Evolutionary conservation across 176 grass and related monocot species (phyloP), one percentile per base, ranked within the genome.

Genomic region (Tillandsia leiboldiana): DNA sequence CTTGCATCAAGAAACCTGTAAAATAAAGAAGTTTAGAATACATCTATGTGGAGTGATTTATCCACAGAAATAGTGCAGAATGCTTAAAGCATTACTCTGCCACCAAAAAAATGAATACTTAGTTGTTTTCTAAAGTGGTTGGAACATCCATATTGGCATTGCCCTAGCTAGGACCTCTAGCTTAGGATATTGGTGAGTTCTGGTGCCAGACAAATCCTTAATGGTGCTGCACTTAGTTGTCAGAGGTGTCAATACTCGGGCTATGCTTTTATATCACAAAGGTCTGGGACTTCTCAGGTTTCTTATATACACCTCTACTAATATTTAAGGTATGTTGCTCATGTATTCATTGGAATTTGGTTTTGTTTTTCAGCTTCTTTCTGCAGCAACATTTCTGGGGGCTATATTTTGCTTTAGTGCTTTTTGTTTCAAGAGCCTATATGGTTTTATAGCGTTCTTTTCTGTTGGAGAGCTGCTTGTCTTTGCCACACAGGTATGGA

Each of bases 361-460:
- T 42, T 29, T 67, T 72, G 69, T 59, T 20, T 14, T 77, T 78
- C 73, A 99, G 94, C 82, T 99, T 87, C 86, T 99, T 72, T 87
- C 94, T 82, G 80, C 74, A 14, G 87, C 89, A 14, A 99, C 94
- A 64, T 88, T 99, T 83, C 14, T 99, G 0, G 94, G 94, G 72
- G 94, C 87, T 51, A 82, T 93, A 87, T 99, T 90, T 85, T 99
- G 94, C 83, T 99, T 99, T 54, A 42, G 84, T 28, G 87, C 94
- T 47, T 99, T 99, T 82, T 99, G 94, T 80, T 99, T 99, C 82
- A 93, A 79, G 81, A 99, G 89, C 83, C 94, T 99, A 22, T 99
- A 88, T 71, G 94, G 94, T 67, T 99, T 93, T 79, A 93, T 99
- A 77, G 68, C 69, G 48, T 93, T 86, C 54, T 99, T 99, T 66